Conservation (phyloP, 1,284 basidiomycete species). For the Irpex rosettiformis region DNA sequence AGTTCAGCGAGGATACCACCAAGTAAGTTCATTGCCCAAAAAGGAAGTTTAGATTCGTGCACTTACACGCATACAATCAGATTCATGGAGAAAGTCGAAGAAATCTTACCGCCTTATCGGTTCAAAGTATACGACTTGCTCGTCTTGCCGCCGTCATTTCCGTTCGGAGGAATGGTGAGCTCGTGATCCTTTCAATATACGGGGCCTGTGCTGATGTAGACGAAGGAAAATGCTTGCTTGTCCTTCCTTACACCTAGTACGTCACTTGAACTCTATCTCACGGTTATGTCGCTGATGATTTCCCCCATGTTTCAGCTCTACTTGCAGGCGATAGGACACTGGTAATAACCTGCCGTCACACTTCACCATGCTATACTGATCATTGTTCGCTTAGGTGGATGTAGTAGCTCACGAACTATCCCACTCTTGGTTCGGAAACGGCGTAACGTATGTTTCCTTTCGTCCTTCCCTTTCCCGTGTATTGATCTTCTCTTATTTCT, state of each 20-base stretch:
- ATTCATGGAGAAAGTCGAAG: conserved; percentile 77
- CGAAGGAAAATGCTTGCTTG: conserved; percentile 77
- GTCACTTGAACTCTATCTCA: conserved; percentile 17
- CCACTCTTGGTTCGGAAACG: conserved; percentile 87
- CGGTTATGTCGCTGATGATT: not conserved
- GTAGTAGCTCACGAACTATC: conserved; percentile 81
- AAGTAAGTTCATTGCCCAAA: conserved; percentile 45
- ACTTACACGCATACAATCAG: no score
- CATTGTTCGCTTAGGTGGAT: conserved; percentile 45
- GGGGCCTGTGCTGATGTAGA: not conserved
- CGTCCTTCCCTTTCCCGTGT: not conserved
- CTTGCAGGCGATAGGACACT: conserved; percentile 81
- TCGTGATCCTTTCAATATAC: not conserved
- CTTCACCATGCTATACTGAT: conserved; percentile 72
- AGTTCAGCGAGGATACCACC: conserved; percentile 84
- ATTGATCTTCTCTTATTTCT: not conserved
- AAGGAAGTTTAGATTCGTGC: no score
- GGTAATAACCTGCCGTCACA: conserved; percentile 78
- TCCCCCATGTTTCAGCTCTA: conserved; percentile 45
- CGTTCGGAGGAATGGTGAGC: conserved; percentile 84
- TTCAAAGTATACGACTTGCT: conserved; percentile 92
- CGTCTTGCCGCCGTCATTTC: conserved; percentile 93
- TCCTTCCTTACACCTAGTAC: conserved; percentile 86
- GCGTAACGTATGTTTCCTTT: conserved; percentile 57
- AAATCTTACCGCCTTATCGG: conserved; percentile 69